Conservation (phyloP, 2,329 filamentous ascomycete genomes). For the Pseudocercospora macadamiae region DNA sequence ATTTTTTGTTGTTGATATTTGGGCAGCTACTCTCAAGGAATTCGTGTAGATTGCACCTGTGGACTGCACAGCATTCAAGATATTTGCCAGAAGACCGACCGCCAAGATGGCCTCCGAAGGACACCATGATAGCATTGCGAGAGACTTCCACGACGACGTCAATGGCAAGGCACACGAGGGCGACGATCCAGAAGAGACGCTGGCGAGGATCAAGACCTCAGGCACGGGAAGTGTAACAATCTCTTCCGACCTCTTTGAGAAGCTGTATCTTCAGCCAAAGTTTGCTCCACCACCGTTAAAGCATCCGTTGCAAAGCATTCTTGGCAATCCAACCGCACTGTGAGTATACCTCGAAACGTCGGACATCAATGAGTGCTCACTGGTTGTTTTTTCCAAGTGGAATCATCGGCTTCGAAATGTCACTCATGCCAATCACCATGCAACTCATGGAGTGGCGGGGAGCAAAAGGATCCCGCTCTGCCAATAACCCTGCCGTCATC, state of each 20-base stretch:
- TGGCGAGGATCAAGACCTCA: constrained; percentile 24
- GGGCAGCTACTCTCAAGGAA: not conserved
- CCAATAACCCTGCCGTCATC: constrained; percentile 27
- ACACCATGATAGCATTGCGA: constrained; percentile 22
- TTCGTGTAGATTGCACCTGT: not conserved
- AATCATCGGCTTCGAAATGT: constrained; percentile 29
- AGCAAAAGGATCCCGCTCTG: constrained; percentile 16
- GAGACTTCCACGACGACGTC: constrained; percentile 24
- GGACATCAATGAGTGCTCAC: not conserved
- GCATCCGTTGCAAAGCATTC: constrained; percentile 28
- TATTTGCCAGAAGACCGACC: not conserved
- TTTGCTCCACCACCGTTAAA: constrained; percentile 20
- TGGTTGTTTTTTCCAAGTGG: constrained; percentile 6
- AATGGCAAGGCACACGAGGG: constrained; percentile 18
- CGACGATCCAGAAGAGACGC: constrained; percentile 21
- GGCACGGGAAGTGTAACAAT: constrained; percentile 28
- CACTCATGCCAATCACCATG: constrained; percentile 27
- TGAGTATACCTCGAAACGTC: constrained; percentile 3
- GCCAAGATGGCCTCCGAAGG: constrained; percentile 8
- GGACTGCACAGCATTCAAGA: not conserved
- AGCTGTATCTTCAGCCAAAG: constrained; percentile 28
- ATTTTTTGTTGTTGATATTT: constrained; percentile 5
- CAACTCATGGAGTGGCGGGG: constrained; percentile 29
- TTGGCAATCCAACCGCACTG: constrained; percentile 28
- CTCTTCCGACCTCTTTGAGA: constrained; percentile 28